These are phyloP conservation scores for Arthrobotrys pseudoclavata DNA, from an alignment of 2,329 filamentous ascomycete genomes.

Conservation along the genomic window DNA sequence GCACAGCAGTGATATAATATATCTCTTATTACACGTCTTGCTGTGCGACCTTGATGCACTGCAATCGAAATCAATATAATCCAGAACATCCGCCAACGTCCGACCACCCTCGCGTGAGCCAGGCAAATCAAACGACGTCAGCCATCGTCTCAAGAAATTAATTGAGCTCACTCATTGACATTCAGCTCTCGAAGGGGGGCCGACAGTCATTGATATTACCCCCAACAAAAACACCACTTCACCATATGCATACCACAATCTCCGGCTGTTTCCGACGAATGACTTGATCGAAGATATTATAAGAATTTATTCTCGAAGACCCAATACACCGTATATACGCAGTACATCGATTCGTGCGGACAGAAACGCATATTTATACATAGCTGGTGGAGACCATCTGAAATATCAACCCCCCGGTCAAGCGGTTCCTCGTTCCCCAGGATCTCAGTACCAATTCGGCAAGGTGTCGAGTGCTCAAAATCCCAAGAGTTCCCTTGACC, in stretches of 20 bases:
- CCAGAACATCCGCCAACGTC: neutral
- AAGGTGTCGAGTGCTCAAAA: slow-evolving; percentile 28
- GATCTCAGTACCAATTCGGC: slow-evolving; percentile 18
- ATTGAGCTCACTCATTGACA: neutral
- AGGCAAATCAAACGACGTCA: slow-evolving; percentile 3
- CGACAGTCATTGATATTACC: no score
- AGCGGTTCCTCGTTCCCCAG: slow-evolving; percentile 13
- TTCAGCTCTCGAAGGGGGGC: neutral
- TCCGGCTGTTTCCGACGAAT: no score
- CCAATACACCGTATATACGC: no score
- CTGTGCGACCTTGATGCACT: no score
- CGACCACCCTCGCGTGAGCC: slow-evolving; percentile 2
- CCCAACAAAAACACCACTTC: no score
- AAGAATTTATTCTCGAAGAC: no score
- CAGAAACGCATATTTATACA: neutral
- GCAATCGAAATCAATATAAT: neutral
- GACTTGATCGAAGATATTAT: no score
- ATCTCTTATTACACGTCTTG: neutral
- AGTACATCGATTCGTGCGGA: no score
- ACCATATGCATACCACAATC: no score
- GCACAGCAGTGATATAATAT: neutral
- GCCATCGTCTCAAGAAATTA: neutral
- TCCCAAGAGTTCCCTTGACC: slow-evolving; percentile 1
- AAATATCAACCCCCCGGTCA: slow-evolving; percentile 1
- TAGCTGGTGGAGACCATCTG: slow-evolving; percentile 13